Evolutionary conservation across 2,329 filamentous ascomycete species (phyloP), one percentile per base, ranked within the genome.

Genomic region (Alternaria dauci): DNA sequence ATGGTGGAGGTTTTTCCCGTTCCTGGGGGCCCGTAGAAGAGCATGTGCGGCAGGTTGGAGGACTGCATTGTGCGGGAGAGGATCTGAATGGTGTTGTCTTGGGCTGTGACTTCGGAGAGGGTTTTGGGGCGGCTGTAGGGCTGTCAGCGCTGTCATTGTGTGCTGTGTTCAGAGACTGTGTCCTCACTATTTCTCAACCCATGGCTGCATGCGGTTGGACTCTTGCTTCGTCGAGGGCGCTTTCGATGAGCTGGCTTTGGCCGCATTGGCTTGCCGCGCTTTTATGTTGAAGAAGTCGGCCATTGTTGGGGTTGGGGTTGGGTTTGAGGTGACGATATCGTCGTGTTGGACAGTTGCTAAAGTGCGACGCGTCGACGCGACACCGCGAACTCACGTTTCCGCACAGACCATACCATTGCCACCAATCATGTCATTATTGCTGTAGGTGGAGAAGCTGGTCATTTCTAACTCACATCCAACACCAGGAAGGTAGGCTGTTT

Each of bases 1-100:
- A 99, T 93, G 0, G 96, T 99, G 2, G 93, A 97, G 1, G 95
- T 99, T 83, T 99, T 99, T 70, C 95, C 95, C 0, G 95, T 99
- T 42, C 95, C 95, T 0, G 95, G 96, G 0, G 96, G 95, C 4
- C 95, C 95, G 77, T 99, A 99, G 85, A 98, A 98, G 73, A 99
- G 91, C 93, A 99, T 97, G 80, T 99, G 96, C 3, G 95, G 95
- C 39, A 99, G 90, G 88, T 99, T 99, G 65, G 94, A 93, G 72
- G 94, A 93, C 84, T 98, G 94, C 23, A 99, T 85, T 28, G 93
- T 98, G 71, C 95, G 88, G 77, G 94, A 91, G 42, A 99, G 89
- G 69, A 98, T 91, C 55, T 91, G 93, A 58, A 97, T 91, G 8
- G 95, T 98, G 80, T 99, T 95, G 73, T 99, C 95, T 86, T 99